Base-by-base conservation (phyloP, 306 rosid genomes). In the Acmispon strigosus region DNA sequence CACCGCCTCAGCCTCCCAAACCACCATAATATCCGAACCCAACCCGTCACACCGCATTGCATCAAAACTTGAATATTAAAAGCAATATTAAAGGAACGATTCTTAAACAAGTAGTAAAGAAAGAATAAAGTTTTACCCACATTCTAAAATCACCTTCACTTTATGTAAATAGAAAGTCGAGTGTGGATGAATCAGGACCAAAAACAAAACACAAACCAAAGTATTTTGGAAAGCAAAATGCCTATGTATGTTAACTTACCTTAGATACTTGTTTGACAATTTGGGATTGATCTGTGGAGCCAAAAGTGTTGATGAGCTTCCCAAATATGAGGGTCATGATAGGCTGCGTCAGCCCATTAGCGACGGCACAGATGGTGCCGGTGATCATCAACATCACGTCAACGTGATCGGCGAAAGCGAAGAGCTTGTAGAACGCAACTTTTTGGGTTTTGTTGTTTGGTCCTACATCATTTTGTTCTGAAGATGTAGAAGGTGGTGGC, bases 251-350 rank as follows among this genome's bases (percentile, higher is more conserved):
- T n/a, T n/a, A n/a, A n/a, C n/a, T n/a, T 59, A 88, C 98, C 90
- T 84, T 67, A 1, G 97, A 88, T 12, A 90, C 89, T 37, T 69
- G 47, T 1, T 73, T 5, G 7, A 86, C 67, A 24, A 84, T 48
- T 0, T 37, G 44, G 0, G 80, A 74, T 10, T 24, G 77, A 76
- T 75, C 54, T 0, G 87, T 34, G 15, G 80, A 43, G 19, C 90
- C 98, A 9, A 94, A 90, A 0, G 90, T 49, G 63, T 94, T 75
- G 73, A 90, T 73, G 27, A 88, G 76, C 17, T 60, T 65, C 7
- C 94, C 97, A 6, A 94, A 73, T 17, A 94, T 39, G 16, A 90
- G 37, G 0, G 94, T 69, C 97, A 90, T 89, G 56, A 94, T 5
- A 45, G 98, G 98, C 54, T 84, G 89, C 0, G 92, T 15, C 3